Evolutionary conservation across 106 monocot genomes (phyloP).

Genomic region (Gastrodia elata): DNA sequence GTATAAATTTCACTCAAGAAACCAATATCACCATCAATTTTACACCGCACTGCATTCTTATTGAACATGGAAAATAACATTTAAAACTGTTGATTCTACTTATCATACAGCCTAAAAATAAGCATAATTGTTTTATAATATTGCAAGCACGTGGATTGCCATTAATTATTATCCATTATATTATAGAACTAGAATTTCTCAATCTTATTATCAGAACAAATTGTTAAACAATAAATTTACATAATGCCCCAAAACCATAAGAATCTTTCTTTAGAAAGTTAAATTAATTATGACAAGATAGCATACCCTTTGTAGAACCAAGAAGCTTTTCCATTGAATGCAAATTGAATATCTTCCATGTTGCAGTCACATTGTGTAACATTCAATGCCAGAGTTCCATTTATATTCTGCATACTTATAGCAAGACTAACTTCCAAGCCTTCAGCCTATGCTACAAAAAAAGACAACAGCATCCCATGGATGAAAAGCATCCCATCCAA

Average conservation of each 20-base stretch:
- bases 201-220: neutral
- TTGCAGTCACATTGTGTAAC: constrained; percentile 56
- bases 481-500: neutral
- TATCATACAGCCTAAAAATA: neutral
- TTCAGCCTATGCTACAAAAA: constrained; percentile 54
- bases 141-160: neutral
- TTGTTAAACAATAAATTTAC: neutral
- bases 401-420: constrained; percentile 38
- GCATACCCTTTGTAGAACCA: constrained; percentile 99
- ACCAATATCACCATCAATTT: neutral
- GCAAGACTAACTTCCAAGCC: constrained; percentile 85
- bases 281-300: neutral
- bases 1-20: neutral
- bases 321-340: constrained; percentile 82
- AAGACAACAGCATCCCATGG: constrained; percentile 21
- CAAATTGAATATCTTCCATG: constrained; percentile 59
- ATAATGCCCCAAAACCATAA: neutral
- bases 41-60: neutral
- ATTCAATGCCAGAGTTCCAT: constrained; percentile 54
- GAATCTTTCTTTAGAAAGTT: neutral
- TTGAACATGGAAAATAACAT: neutral
- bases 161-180: neutral
- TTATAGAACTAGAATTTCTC: neutral
- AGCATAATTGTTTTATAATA: neutral
- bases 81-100: neutral